Conservation (phyloP, 225 moss, liverwort and hornwort genomes). For the Straminergon stramineum region DNA sequence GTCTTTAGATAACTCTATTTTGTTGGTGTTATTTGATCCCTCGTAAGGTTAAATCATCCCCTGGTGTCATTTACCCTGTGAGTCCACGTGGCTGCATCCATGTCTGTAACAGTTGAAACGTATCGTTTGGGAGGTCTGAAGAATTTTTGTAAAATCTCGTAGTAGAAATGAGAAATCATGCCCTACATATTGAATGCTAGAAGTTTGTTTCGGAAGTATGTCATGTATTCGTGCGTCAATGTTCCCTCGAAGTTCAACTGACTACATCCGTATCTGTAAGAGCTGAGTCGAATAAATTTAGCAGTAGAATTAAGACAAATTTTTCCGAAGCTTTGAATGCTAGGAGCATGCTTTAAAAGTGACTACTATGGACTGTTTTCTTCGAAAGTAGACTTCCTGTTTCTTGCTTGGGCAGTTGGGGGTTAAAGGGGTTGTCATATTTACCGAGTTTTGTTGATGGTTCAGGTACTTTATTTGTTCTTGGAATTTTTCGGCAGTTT, state of each 20-base stretch:
- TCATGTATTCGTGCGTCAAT: neutral
- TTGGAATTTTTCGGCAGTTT: constrained; percentile 82
- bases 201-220: neutral
- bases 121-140: neutral
- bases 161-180: neutral
- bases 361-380: neutral
- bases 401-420: neutral
- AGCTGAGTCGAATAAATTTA: neutral
- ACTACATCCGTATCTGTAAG: neutral
- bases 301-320: neutral
- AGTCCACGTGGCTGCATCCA: neutral
- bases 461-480: constrained; percentile 74
- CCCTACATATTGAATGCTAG: neutral
- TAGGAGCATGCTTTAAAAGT: neutral
- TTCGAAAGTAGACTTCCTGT: neutral
- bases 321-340: neutral
- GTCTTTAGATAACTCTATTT: neutral
- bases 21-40: neutral
- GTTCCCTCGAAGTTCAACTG: neutral
- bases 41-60: neutral
- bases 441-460: neutral
- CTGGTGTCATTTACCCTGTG: neutral
- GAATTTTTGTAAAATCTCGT: too few relatives aligned
- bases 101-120: neutral
- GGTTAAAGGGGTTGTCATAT: neutral